These are phyloP conservation scores for Multifurca ochricompacta DNA, from an alignment of 768 basidiomycete genomes.

Conservation along the genomic window DNA sequence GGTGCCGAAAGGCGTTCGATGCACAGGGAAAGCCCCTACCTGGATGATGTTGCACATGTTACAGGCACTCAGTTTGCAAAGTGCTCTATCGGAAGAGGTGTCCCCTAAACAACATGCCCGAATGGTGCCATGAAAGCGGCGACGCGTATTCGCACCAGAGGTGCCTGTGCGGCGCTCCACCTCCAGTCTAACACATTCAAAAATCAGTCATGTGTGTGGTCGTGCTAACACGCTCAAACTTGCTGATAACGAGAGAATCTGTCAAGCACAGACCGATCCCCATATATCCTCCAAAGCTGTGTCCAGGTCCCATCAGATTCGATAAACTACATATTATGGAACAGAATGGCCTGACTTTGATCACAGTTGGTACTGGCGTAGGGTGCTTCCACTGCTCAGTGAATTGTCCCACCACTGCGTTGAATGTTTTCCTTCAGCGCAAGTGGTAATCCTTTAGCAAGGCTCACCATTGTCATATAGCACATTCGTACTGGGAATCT, in stretches of 20 bases:
- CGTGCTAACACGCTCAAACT: not conserved
- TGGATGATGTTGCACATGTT: slow-evolving; percentile 23
- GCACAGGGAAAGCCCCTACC: slow-evolving; percentile 6
- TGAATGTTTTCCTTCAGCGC: not conserved
- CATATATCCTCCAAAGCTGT: slow-evolving; percentile 25
- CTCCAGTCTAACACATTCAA: slow-evolving; percentile 8
- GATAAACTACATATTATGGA: not conserved
- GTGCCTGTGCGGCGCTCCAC: slow-evolving; percentile 13
- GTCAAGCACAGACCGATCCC: slow-evolving; percentile 8
- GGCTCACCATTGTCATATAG: slow-evolving; percentile 14
- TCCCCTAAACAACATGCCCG: slow-evolving; percentile 24
- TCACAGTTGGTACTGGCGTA: slow-evolving; percentile 14
- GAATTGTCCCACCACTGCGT: slow-evolving; percentile 22
- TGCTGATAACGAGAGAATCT: slow-evolving; percentile 23
- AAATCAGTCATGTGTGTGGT: not conserved
- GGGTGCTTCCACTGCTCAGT: slow-evolving; percentile 20
- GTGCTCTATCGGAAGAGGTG: slow-evolving; percentile 1
- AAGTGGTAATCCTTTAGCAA: not conserved
- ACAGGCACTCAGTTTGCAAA: slow-evolving; percentile 19
- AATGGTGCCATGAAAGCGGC: slow-evolving; percentile 26
- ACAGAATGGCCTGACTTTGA: slow-evolving; percentile 9
- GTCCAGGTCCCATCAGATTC: not conserved
- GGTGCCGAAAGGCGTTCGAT: too few species aligned
- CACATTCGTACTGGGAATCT: slow-evolving; percentile 5
- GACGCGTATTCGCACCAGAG: slow-evolving; percentile 19